Base-by-base conservation (phyloP, 805 yeast genomes). In the Yamadazyma paraphyllophila region DNA sequence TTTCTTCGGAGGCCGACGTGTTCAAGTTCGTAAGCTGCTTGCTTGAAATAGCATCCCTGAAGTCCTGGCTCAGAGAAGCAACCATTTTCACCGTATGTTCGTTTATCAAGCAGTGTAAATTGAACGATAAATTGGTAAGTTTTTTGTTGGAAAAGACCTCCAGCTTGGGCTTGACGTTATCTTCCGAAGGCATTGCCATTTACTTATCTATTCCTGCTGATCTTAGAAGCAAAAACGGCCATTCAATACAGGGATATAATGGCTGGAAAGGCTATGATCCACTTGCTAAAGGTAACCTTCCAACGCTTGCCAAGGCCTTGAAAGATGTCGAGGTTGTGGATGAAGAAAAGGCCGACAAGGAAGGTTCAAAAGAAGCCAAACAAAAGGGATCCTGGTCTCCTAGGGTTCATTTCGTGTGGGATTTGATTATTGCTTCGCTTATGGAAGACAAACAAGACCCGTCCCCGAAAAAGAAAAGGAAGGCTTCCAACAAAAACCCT, bases 31-130 rank as follows among this genome's bases (percentile, higher is more conserved):
- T 80, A 24, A 65, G 70, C 4, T 60, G 69, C 26, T 55, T 86
- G 31, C 60, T 88, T 4, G 80, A 77, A 17, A 68, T 91, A 45
- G 77, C 95, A 0, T 61, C 69, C 11, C 52, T 68, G 30, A 92
- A 91, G 61, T 78, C 87, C 1, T 91, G 97, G 97, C 77, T 91
- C 35, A 72, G 95, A 49, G 97, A 92, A 63, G 81, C 95, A 3
- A 74, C 88, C 34, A 73, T 87, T 55, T 87, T 74, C 57, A 85
- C 95, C 1, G 68, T 91, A 39, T 80, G 76, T 53, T 82, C 78
- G 43, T 73, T 85, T 39, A 48, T 70, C 7, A 17, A 43, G 7
- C 44, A 42, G 14, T 39, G 29, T 42, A 31, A 41, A n/a, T 26
- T 44, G 15, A 60, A 54, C 8, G 58, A 48, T 32, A 61, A 54